phyloP scores from a whole-genome alignment of 192 early-diverging fungal species.

The Glomus cerebriforme region DNA sequence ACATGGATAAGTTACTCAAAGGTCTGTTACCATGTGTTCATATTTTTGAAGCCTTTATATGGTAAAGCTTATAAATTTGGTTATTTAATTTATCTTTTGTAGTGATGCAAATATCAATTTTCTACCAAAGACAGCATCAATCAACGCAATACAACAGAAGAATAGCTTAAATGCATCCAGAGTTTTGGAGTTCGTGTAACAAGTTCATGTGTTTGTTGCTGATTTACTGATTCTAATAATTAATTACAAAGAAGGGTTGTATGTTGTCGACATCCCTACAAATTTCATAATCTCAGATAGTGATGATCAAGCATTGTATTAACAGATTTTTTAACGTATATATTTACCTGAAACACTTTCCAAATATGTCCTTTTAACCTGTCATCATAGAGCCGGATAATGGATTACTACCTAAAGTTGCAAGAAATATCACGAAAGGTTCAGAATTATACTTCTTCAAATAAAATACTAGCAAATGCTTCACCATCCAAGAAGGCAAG shows the following conservation, averaged over 20 bases:
- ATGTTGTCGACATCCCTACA: too few relatives aligned
- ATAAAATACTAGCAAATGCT: conserved; percentile 13
- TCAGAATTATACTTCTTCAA: conserved; percentile 3
- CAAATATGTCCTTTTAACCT: conserved; percentile 12
- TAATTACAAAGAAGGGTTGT: too few relatives aligned
- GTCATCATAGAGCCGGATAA: conserved; percentile 22
- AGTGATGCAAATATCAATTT: too few relatives aligned
- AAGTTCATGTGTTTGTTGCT: not conserved
- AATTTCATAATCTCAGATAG: too few relatives aligned
- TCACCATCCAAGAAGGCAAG: conserved; percentile 1
- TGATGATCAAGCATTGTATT: too few relatives aligned
- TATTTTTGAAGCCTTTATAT: too few relatives aligned
- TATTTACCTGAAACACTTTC: not conserved
- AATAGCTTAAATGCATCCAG: conserved; percentile 21
- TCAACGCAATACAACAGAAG: conserved; percentile 11
- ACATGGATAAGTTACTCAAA: too few relatives aligned
- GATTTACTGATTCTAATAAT: too few relatives aligned
- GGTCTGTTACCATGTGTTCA: too few relatives aligned
- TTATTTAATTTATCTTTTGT: too few relatives aligned
- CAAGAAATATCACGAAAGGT: conserved; percentile 16
- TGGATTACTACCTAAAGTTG: conserved; percentile 23
- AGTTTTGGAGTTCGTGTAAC: conserved; percentile 27
- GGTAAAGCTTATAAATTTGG: too few relatives aligned
- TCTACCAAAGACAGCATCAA: not conserved
- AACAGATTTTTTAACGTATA: conserved; percentile 30